These are phyloP conservation scores for Globisporangium parvum DNA, from an alignment of 352 stramenopile genomes.

Conservation along the genomic window DNA sequence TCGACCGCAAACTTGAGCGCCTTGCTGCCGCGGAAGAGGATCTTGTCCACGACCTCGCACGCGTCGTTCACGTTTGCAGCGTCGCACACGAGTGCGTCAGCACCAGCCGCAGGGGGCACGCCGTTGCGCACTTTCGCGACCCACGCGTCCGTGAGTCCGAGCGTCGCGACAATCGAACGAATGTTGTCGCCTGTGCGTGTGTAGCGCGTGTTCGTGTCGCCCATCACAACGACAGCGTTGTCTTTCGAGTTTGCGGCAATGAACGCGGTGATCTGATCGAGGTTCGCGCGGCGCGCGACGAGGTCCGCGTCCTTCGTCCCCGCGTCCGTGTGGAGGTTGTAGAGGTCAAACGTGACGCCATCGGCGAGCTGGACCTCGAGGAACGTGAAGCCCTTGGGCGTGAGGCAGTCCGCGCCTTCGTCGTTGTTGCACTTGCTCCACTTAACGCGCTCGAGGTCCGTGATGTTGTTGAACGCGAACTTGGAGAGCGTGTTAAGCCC, in stretches of 20 bases:
- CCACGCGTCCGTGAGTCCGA: conserved; percentile 39
- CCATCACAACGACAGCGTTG: conserved; percentile 42
- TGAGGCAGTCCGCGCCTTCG: conserved; percentile 45
- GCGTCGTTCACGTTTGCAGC: conserved; percentile 26
- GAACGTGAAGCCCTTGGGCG: conserved; percentile 48
- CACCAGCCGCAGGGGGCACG: conserved; percentile 21
- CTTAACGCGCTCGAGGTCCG: conserved; percentile 32
- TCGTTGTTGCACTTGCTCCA: conserved; percentile 38
- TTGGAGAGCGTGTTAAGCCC: conserved; percentile 44
- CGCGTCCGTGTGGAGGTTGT: conserved; percentile 49
- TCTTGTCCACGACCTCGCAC: conserved; percentile 59
- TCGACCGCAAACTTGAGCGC: conserved; percentile 32
- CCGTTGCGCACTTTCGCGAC: conserved; percentile 34
- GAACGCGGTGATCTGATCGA: conserved; percentile 41
- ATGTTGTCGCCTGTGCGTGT: conserved; percentile 39
- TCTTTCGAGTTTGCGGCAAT: conserved; percentile 35
- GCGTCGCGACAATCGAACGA: conserved; percentile 18
- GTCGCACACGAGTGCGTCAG: conserved; percentile 31
- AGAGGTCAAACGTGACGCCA: conserved; percentile 35
- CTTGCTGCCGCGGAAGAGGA: conserved; percentile 51
- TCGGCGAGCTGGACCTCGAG: conserved; percentile 34
- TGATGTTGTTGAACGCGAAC: conserved; percentile 30
- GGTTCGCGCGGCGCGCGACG: conserved; percentile 27
- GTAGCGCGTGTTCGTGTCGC: conserved; percentile 52
- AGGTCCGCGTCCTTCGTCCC: conserved; percentile 23